Base-by-base conservation (phyloP, 2,329 filamentous ascomycete genomes). In the Fusarium sp. region DNA sequence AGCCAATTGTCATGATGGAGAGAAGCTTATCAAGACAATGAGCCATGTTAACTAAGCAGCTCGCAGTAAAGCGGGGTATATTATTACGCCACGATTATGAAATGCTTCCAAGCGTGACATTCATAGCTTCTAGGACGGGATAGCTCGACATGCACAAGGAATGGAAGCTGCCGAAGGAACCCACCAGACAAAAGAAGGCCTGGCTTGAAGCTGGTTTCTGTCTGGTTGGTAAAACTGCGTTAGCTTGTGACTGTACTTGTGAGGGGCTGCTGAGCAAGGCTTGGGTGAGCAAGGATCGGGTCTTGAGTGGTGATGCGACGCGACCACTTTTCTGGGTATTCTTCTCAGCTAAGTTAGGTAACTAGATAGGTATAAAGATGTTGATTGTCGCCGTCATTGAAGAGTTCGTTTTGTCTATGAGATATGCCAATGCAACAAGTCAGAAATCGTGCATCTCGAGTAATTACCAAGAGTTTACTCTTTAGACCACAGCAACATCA, bases 61-160 rank as follows among this genome's bases (percentile, higher is more conserved):
- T 41, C 45, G 54, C 56, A 69, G 62, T 39, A 65, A 71, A 72
- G 71, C 62, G 71, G 71, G 71, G 67, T 46, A 41, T n/a, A 52
- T 20, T 43, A 69, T 73, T 73, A 73, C 71, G 71, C 62, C 60
- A 72, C 62, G 58, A 73, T 72, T 73, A 70, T 73, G 69, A 56
- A 71, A 69, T 62, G 37, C 53, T 62, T 44, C 10, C 35, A 62
- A 62, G 49, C 20, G 57, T 51, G 53, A 43, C 40, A 49, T 39
- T 23, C 19, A 48, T 22, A 57, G 49, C 27, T 20, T 63, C 30
- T 23, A 53, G 39, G 51, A 50, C 30, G 48, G 65, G 40, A 65
- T 53, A 56, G 64, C 45, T 30, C 27, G 27, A 30, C 27, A 30
- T 30, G 27, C 27, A 30, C 27, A 30, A 30, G 27, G 56, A 48